phyloP scores from a whole-genome alignment of 345 rosid genomes.

The Nephelium lappaceum region DNA sequence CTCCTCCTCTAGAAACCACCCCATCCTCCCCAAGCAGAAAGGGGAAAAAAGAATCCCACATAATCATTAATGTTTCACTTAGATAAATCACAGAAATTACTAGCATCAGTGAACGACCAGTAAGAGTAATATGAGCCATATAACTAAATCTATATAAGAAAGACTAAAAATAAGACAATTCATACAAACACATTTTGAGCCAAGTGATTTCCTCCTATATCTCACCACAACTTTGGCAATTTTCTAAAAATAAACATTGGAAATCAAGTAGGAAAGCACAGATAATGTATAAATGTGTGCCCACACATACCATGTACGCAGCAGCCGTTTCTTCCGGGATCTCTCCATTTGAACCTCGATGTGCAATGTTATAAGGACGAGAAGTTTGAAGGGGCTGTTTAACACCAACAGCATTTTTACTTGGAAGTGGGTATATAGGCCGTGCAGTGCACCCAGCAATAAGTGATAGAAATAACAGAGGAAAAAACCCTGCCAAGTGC shows the following conservation, averaged over 20 bases:
- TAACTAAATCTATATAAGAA: neutral
- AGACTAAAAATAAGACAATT: too few species aligned
- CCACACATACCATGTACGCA: conserved; percentile 67
- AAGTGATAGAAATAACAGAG: conserved; percentile 48
- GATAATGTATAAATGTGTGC: neutral
- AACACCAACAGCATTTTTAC: conserved; percentile 42
- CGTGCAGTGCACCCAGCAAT: conserved; percentile 57
- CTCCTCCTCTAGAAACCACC: neutral
- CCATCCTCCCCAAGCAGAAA: neutral
- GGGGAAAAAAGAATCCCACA: neutral
- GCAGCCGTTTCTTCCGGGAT: conserved; percentile 93
- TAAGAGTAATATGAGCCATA: neutral
- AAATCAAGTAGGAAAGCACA: neutral
- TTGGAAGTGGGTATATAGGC: conserved; percentile 86
- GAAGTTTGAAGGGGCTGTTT: conserved; percentile 78
- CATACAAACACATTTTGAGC: neutral
- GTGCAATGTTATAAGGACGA: conserved; percentile 89
- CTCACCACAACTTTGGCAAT: neutral
- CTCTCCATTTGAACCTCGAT: conserved; percentile 96
- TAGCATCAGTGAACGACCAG: neutral
- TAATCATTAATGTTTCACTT: neutral
- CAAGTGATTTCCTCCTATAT: neutral
- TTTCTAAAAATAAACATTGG: neutral
- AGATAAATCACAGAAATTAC: neutral
- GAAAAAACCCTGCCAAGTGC: conserved; percentile 46